A percentile compares a stretch with the other conserved stretches of the same genome.
Conservation (phyloP, 371 early-diverging fungal genomes). For the Dinochytrium kinnereticum region DNA sequence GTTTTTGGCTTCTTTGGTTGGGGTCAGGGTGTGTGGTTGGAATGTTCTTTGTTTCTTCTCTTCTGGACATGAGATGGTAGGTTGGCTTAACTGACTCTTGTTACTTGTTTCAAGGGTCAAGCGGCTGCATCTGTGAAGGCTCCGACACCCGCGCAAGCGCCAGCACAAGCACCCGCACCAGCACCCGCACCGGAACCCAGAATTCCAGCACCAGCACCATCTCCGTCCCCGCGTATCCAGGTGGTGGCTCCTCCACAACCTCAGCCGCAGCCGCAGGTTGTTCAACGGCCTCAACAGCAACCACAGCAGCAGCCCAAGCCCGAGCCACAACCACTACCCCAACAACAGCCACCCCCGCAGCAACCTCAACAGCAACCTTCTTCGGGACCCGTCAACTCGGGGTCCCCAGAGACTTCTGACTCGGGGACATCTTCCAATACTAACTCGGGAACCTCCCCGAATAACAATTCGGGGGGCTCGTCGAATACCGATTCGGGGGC, state of each 20-base stretch:
- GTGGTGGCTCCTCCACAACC: background rate
- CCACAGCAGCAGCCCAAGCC: background rate
- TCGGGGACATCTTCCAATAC: too few species aligned
- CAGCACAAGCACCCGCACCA: background rate
- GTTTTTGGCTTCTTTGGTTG: background rate
- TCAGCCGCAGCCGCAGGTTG: background rate
- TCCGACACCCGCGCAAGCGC: too few species aligned
- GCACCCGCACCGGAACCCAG: background rate
- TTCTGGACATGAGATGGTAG: too few species aligned
- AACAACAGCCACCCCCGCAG: constrained; percentile 3
- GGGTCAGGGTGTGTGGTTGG: background rate
- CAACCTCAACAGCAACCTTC: background rate
- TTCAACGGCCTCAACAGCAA: constrained; percentile 10
- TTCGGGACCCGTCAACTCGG: background rate
- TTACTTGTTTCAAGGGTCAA: too few species aligned
- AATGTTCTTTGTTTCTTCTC: background rate
- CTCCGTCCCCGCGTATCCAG: background rate
- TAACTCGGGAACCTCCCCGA: too few species aligned
- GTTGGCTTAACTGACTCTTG: too few species aligned
- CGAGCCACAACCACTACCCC: background rate
- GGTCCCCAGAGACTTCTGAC: too few species aligned
- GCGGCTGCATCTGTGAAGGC: too few species aligned
- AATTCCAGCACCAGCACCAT: background rate
- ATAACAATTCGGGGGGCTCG: too few species aligned
- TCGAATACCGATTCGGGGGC: too few species aligned